Base-by-base conservation (phyloP, 495 filamentous ascomycete genomes). In the Penicillium lividum region DNA sequence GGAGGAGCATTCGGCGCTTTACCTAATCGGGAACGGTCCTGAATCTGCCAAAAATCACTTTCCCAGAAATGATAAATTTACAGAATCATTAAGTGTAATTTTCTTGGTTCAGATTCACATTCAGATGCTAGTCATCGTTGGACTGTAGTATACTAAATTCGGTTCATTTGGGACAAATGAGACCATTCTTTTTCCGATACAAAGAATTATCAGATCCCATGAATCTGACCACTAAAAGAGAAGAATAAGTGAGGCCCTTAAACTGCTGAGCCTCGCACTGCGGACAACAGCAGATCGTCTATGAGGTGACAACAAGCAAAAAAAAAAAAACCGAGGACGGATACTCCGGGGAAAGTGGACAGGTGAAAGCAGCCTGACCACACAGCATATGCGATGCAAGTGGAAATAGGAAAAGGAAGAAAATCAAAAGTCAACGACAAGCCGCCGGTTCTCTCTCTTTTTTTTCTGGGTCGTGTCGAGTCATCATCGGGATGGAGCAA, bases 401-500 rank as follows among this genome's bases (percentile, higher is more conserved):
- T 51, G 18, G 38, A 42, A 53, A 47, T 31, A 43, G 11, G 29
- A 29, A 51, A 46, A 50, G 40, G 18, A 49, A 22, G 47, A 47
- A 33, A 62, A 38, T 55, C 50, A 54, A 60, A 63, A 66, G 64
- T 55, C 60, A 63, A 66, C 46, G 28, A 65, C 48, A 61, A 61
- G 62, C 62, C 62, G 62, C 65, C 65, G 51, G 55, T 58, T 53
- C 65, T 54, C 56, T 55, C 56, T 63, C 42, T 56, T 65, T 61
- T 57, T 61, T 60, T 36, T 51, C 62, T 65, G 58, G 66, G 67
- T 76, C 72, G 62, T 75, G 63, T 72, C 72, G 66, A 72, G 71
- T 77, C 73, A 64, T 77, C 49, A 68, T 59, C 47, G 60, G 62
- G 60, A 63, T 29, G n/a, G 40, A 28, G 53, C 13, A 56, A 16